Base-by-base conservation (phyloP, 148 eudicot genomes). In the Rhododendron williamsianum region DNA sequence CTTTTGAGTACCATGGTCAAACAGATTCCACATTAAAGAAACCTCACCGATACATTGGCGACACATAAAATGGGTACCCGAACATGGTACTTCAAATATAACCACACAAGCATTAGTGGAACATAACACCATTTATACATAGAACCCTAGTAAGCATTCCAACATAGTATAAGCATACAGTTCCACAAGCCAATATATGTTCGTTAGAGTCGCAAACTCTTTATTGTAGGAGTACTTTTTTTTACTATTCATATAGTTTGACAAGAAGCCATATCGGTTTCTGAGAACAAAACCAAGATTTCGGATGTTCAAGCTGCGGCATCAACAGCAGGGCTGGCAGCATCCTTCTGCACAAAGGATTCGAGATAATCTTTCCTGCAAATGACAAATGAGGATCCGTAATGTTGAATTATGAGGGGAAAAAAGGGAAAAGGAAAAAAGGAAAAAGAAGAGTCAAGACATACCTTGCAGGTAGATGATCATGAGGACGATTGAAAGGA, bases 401-500 rank as follows among this genome's bases (percentile, higher is more conserved):
- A 58, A 76, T 49, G 6, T 18, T 79, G 60, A 86, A 54, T n/a
- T 23, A 63, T 13, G 19, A 41, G 21, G 15, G 13, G 30, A 15
- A 4, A 15, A 78, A 3, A 58, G 30, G 9, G 12, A 6, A 51
- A 51, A 48, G 85, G 30, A 41, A 71, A 7, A 80, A 21, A 3
- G 81, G 48, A 21, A 49, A 52, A 15, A 10, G 18, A 23, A 36
- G 30, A 36, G 36, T 10, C 10, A 2, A 49, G 80, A 18, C 83
- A 78, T 84, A 93, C 98, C 97, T 94, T 78, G 97, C 97, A 85
- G 96, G 93, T 0, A 93, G 90, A 80, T 95, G 91, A 81, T 95
- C 95, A 84, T 93, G 93, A 63, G 98, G 95, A 56, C 98, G 94
- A 89, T 94, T 95, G 71, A 87, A 93, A 30, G 97, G 98, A 73